These are phyloP conservation scores for barley (Hordeum vulgare) DNA, from an alignment of 176 grass and related monocot species.

Conservation along the genomic window DNA sequence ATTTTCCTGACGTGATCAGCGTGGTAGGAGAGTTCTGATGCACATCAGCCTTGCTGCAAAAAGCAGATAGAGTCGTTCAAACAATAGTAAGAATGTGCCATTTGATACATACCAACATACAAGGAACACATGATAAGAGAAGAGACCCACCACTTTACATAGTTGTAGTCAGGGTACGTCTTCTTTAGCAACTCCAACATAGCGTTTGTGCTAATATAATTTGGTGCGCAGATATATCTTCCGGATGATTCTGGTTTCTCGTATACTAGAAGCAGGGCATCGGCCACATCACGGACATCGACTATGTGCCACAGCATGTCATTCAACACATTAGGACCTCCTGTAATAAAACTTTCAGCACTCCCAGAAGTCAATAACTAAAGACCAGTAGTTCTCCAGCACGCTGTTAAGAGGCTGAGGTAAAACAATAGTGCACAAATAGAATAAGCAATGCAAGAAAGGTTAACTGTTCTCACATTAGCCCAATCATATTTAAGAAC, in stretches of 20 bases:
- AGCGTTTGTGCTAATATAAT: no score
- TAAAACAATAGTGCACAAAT: background rate
- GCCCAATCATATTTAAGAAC: background rate
- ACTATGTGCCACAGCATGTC: no score
- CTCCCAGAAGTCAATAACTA: background rate
- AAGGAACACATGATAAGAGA: no score
- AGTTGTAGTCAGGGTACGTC: background rate
- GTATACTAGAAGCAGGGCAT: no score
- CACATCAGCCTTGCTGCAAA: background rate
- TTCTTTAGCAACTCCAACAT: constrained; percentile 22
- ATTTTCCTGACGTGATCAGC: constrained; percentile 3
- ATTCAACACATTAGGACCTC: no score
- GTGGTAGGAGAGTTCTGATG: background rate
- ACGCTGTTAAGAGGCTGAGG: background rate
- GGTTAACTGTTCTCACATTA: background rate
- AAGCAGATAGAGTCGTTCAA: background rate
- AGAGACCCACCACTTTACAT: background rate
- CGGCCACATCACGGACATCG: no score
- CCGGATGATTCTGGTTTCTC: no score
- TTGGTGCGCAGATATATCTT: no score
- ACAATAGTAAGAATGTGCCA: background rate
- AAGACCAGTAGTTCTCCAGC: no score
- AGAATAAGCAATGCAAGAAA: background rate
- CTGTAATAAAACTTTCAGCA: background rate
- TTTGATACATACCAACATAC: no score